Evolutionary conservation across 129 eudicot genomes (phyloP).

Genomic region (Saussurea involucrata): DNA sequence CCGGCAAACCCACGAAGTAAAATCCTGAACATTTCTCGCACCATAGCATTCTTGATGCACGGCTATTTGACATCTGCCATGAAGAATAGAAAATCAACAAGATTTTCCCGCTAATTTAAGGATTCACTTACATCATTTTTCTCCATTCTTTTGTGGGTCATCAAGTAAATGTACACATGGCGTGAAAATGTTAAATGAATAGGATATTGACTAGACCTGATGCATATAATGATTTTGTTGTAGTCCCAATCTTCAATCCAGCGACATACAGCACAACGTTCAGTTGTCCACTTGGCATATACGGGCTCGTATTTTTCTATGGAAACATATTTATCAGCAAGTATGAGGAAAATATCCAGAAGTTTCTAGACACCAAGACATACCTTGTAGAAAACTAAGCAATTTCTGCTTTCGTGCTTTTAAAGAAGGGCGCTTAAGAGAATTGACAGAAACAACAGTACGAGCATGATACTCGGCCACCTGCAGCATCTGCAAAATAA

Average conservation of each 20-base stretch:
- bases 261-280: conserved; percentile 98
- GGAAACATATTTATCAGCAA: conserved; percentile 1
- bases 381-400: conserved; percentile 84
- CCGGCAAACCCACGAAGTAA: conserved; percentile 97
- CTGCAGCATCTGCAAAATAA: conserved; percentile 73
- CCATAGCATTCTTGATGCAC: conserved; percentile 99
- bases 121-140: not conserved
- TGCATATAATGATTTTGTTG: conserved; percentile 95
- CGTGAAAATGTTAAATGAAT: not conserved
- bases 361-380: not conserved
- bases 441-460: conserved; percentile 64
- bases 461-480: conserved; percentile 89
- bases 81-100: conserved; percentile 8
- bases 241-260: conserved; percentile 99
- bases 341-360: not conserved
- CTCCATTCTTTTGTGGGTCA: not conserved
- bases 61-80: conserved; percentile 92
- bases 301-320: conserved; percentile 90
- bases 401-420: conserved; percentile 88
- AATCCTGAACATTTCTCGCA: conserved; percentile 75
- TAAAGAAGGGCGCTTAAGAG: conserved; percentile 83
- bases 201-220: conserved; percentile 44
- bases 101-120: not conserved
- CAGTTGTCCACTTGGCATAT: conserved; percentile 97
- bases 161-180: not conserved